Base-by-base conservation (phyloP, 164 flowering plant genomes). In the Nelumbo lutea region DNA sequence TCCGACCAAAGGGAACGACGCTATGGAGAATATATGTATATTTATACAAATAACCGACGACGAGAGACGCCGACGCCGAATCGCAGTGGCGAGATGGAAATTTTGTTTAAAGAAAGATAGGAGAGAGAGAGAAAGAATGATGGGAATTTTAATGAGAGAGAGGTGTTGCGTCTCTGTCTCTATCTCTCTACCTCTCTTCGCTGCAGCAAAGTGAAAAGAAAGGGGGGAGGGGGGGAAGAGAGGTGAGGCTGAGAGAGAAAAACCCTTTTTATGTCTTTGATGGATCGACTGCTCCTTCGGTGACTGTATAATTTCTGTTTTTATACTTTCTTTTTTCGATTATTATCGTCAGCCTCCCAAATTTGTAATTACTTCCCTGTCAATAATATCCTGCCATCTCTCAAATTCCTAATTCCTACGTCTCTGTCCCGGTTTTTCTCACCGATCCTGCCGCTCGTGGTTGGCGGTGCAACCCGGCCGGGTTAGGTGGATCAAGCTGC, bases 201-300 rank as follows among this genome's bases (percentile, higher is more conserved):
- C 67, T 39, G 65, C 69, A 47, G 64, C 68, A 61, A 70, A 70
- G 59, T 61, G 60, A 65, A 45, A 66, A 65, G 56, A 40, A 45
- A 57, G 44, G 57, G 44, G 41, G 5, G 13, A 10, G 41, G 42
- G 70, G 65, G 44, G 57, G 44, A 15, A 9, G 13, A 27, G 41
- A 51, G 70, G 65, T 14, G 42, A 55, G 48, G n/a, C 14, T 7
- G 7, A 42, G 45, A 41, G 66, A 44, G 64, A 57, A 50, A 62
- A 46, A 8, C 65, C 62, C 39, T 42, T 67, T 72, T 66, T 60
- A 70, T 70, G 58, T 66, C 15, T 53, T 15, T 27, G 45, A 3
- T 46, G 38, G 8, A 5, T 51, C 14, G 57, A 11, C 14, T 53
- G 3, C 57, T 3, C 11, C 55, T 51, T 51, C 13, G 27, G 27